Evolutionary conservation across 2,329 filamentous ascomycete genomes (phyloP), one percentile per base, ranked within the genome.

Genomic region (Peltaster fructicola): DNA sequence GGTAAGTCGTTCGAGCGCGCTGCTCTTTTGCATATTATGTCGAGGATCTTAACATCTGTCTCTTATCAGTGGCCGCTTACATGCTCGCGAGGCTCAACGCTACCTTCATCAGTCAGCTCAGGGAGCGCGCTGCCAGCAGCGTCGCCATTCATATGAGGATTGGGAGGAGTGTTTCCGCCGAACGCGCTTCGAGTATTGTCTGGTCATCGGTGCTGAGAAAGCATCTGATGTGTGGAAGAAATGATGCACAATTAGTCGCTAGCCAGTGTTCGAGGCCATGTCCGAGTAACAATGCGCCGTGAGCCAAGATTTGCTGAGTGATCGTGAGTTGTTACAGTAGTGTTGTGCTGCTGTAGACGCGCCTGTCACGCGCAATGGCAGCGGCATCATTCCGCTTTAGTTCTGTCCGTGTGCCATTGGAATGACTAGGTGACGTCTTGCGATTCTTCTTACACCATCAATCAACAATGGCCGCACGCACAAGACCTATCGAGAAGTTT

Each of bases 1-100:
- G 78, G 73, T 12, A 76, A 59, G 27, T 66, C 65, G 1, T 68
- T 59, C 15, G 77, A 61, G 19, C 65, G 56, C 52, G 84, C 69
- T 20, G 79, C 82, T 38, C 65, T 62, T 32, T 61, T 57, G 41
- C 90, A 72, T 41, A 92, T 78, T 30, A 75, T 63, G 50, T 81
- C 75, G 30, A 92, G 61, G 33, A 81, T 63, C 33, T 67, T 64
- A 48, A 92, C 77, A 56, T 90, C 84, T 82, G 29, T 6, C 4
- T n/a, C n/a, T n/a, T n/a, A n/a, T n/a, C n/a, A n/a, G n/a, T n/a
- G n/a, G n/a, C n/a, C n/a, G n/a, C n/a, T n/a, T n/a, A n/a, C n/a
- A n/a, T n/a, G n/a, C n/a, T n/a, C n/a, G n/a, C n/a, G n/a, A n/a
- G n/a, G n/a, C n/a, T n/a, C n/a, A n/a, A n/a, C n/a, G 17, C 17